phyloP scores from a whole-genome alignment of 106 monocot species.

The Allium fistulosum region DNA sequence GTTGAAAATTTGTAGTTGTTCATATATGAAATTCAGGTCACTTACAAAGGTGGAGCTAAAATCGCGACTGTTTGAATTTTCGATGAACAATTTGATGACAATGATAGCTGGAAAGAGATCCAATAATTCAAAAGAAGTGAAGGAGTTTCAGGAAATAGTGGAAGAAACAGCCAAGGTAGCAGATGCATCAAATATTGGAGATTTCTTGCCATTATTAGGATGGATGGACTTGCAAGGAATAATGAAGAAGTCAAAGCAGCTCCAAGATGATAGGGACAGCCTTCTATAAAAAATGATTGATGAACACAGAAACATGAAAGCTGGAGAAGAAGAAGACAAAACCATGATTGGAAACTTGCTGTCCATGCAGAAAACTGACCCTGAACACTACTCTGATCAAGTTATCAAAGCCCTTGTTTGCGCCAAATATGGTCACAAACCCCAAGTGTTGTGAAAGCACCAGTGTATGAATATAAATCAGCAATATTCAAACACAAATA shows the following conservation, averaged over 20 bases:
- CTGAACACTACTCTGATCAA: slow-evolving; percentile 18
- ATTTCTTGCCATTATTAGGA: slow-evolving; percentile 23
- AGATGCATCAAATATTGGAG: slow-evolving; percentile 14
- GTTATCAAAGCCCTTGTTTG: slow-evolving; percentile 28
- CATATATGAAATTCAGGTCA: no score
- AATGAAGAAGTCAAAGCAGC: slow-evolving; percentile 6
- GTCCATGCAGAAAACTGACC: slow-evolving; percentile 16
- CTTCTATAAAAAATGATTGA: slow-evolving; percentile 32
- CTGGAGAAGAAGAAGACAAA: background rate
- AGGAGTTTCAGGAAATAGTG: slow-evolving; percentile 13
- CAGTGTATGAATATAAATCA: no score
- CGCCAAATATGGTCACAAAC: no score
- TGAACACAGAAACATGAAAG: slow-evolving; percentile 8
- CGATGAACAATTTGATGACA: background rate
- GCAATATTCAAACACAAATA: no score
- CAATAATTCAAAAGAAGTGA: slow-evolving; percentile 1
- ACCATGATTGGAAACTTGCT: slow-evolving; percentile 19
- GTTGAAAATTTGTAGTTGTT: no score
- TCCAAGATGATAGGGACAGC: slow-evolving; percentile 10
- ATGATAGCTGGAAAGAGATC: slow-evolving; percentile 23
- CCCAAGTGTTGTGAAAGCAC: no score
- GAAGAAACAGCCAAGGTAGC: slow-evolving; percentile 6
- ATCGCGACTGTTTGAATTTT: background rate
- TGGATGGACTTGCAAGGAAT: slow-evolving; percentile 14
- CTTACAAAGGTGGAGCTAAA: background rate